phyloP scores from a whole-genome alignment of 148 eudicot species.

The Nyssa sinensis region DNA sequence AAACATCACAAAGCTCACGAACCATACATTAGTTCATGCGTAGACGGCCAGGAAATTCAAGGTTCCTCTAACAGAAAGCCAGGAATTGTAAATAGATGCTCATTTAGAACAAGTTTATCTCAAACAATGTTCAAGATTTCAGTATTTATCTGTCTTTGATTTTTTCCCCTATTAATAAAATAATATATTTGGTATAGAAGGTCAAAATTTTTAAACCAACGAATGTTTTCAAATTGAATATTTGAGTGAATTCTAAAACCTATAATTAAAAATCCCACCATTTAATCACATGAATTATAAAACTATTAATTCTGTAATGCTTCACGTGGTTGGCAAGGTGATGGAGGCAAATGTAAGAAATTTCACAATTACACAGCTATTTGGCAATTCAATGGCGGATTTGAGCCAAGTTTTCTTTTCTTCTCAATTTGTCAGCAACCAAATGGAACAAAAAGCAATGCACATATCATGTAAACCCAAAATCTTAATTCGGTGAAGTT shows the following conservation, averaged over 20 bases:
- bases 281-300: neutral
- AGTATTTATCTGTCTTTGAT: neutral
- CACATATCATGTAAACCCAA: neutral
- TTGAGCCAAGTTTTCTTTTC: neutral
- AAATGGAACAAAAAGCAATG: neutral
- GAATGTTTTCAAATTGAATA: neutral
- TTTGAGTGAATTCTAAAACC: neutral
- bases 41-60: neutral
- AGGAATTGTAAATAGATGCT: neutral
- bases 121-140: neutral
- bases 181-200: neutral
- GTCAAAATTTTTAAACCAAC: neutral
- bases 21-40: neutral
- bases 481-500: too few species aligned
- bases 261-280: neutral
- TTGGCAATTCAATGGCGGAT: neutral
- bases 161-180: neutral
- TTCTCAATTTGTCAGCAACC: neutral
- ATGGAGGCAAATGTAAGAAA: neutral
- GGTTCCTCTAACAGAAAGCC: neutral
- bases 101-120: neutral
- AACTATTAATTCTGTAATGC: neutral
- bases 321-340: slow-evolving; percentile 7
- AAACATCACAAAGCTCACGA: neutral
- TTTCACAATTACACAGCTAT: neutral